Conservation (phyloP, 805 yeast genomes). For the Isabelozyma gotoi region DNA sequence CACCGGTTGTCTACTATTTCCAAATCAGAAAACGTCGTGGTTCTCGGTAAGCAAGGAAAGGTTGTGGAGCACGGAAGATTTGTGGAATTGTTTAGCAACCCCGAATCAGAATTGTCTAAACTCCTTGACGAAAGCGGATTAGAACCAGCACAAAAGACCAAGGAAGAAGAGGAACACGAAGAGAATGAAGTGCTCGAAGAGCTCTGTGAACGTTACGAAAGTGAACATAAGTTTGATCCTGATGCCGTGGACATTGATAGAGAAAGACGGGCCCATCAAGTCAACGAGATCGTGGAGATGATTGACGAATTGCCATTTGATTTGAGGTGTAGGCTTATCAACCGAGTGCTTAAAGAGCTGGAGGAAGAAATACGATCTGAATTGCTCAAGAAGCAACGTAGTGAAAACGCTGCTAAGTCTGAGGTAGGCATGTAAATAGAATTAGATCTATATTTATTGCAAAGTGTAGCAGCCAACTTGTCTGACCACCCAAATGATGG, state of each 20-base stretch:
- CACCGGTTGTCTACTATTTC: constrained; percentile 46
- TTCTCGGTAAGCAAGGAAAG: constrained; percentile 40
- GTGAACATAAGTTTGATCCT: constrained; percentile 22
- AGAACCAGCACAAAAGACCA: constrained; percentile 11
- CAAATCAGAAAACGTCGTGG: constrained; percentile 43
- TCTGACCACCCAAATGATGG: no score
- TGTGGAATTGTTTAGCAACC: constrained; percentile 38
- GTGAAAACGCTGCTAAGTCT: constrained; percentile 2
- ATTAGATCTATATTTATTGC: neutral
- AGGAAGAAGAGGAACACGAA: constrained; percentile 1
- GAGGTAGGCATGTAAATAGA: neutral
- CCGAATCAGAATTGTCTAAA: constrained; percentile 40
- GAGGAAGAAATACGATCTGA: neutral
- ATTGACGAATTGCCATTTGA: constrained; percentile 39
- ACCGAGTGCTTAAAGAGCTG: constrained; percentile 21
- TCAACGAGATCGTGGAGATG: constrained; percentile 25
- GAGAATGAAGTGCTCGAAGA: constrained; percentile 9
- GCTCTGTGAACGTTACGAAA: constrained; percentile 19
- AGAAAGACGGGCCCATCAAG: constrained; percentile 12
- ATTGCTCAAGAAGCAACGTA: neutral
- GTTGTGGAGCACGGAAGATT: constrained; percentile 43
- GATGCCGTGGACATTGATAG: constrained; percentile 22
- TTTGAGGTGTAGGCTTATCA: constrained; percentile 24
- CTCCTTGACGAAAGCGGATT: constrained; percentile 34
- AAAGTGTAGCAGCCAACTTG: neutral